Conservation (phyloP, 2,329 filamentous ascomycete species). For the Cytospora paraplurivora region DNA sequence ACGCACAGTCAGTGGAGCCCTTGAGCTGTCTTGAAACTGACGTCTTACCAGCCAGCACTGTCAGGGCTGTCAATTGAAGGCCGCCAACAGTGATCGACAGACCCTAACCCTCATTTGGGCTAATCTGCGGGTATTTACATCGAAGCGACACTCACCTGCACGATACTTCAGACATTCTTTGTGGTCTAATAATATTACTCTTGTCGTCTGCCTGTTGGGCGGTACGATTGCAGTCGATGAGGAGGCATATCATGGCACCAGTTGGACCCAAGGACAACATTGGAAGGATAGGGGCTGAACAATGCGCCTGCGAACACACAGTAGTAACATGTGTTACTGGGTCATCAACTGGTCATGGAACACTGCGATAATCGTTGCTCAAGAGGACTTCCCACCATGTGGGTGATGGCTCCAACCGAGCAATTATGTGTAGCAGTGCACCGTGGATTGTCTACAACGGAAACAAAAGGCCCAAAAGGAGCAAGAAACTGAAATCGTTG, state of each 20-base stretch:
- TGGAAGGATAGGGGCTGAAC: slow-evolving; percentile 12
- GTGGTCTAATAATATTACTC: background rate
- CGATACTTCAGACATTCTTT: background rate
- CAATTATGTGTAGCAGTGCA: no score
- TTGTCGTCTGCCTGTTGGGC: background rate
- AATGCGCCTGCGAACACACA: slow-evolving; percentile 24
- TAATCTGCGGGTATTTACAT: background rate
- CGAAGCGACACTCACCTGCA: background rate
- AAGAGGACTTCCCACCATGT: no score
- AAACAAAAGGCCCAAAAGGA: no score
- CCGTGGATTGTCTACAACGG: no score
- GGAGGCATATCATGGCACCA: slow-evolving; percentile 21
- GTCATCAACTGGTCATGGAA: no score
- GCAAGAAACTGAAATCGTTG: no score
- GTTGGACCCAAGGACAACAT: slow-evolving; percentile 3
- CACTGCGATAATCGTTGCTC: no score
- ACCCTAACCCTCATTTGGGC: background rate
- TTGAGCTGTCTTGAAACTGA: background rate
- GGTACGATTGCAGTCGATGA: slow-evolving; percentile 8
- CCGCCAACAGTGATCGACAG: no score
- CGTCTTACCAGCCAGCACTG: slow-evolving; percentile 6
- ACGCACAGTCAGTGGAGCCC: background rate
- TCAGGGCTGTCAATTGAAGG: background rate
- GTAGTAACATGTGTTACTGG: slow-evolving; percentile 33
- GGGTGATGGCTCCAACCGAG: no score